phyloP scores from a whole-genome alignment of 345 rosid genomes.

The Barbarea vulgaris region DNA sequence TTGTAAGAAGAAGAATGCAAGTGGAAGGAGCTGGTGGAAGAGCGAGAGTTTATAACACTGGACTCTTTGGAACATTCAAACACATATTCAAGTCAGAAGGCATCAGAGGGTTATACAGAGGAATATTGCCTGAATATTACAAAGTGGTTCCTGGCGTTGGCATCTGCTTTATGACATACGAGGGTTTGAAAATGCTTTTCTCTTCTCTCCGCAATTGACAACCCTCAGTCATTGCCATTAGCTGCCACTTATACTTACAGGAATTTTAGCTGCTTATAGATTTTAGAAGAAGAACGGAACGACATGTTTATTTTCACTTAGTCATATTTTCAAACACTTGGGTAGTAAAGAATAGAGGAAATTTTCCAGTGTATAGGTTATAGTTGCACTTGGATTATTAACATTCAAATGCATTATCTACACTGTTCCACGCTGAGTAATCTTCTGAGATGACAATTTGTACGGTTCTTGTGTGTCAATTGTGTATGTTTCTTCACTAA shows the following conservation, averaged over 20 bases:
- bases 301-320: conserved; percentile 3
- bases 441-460: neutral
- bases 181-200: conserved; percentile 63
- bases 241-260: conserved; percentile 11
- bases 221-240: neutral
- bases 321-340: conserved; percentile 9
- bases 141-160: conserved; percentile 96
- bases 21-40: conserved; percentile 95
- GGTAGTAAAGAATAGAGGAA: conserved; percentile 42
- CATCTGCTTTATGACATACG: conserved; percentile 88
- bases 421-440: conserved; percentile 12
- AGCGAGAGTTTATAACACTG: conserved; percentile 73
- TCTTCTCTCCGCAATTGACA: conserved; percentile 36
- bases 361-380: conserved; percentile 47
- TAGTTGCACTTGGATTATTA: conserved; percentile 3
- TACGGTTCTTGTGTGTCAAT: neutral
- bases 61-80: conserved; percentile 74
- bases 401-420: conserved; percentile 11
- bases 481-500: conserved; percentile 1
- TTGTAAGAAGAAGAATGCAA: conserved; percentile 94
- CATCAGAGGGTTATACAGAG: conserved; percentile 82
- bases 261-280: conserved; percentile 15
- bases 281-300: conserved; percentile 23
- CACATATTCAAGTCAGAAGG: conserved; percentile 84
- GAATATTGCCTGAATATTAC: conserved; percentile 93